Conservation (phyloP, 495 filamentous ascomycete genomes). For the Trichoderma parareesei region DNA sequence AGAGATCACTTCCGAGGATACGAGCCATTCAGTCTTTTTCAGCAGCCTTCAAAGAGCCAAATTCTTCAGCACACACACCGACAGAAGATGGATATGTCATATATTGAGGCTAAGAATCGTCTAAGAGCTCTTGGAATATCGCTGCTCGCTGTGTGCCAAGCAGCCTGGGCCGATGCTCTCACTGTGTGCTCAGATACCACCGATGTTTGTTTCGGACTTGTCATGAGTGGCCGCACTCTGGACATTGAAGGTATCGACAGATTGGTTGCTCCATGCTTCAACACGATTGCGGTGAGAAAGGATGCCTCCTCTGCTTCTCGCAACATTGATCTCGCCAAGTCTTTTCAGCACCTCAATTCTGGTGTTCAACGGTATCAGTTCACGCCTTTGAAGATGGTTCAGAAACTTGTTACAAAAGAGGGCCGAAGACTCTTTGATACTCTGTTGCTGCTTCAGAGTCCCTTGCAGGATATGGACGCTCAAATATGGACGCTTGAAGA, state of each 20-base stretch:
- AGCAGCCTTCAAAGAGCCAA: neutral
- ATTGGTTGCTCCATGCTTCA: constrained; percentile 80
- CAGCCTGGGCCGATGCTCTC: constrained; percentile 58
- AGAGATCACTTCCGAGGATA: constrained; percentile 38
- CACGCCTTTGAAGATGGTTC: constrained; percentile 56
- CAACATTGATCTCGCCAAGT: constrained; percentile 45
- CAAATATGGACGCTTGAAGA: constrained; percentile 55
- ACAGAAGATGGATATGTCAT: constrained; percentile 16
- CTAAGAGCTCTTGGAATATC: constrained; percentile 49
- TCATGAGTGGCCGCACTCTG: constrained; percentile 64
- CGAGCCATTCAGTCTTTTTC: constrained; percentile 37
- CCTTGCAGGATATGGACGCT: constrained; percentile 39
- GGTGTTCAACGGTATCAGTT: constrained; percentile 57
- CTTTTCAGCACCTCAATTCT: constrained; percentile 49
- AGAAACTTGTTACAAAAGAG: constrained; percentile 32
- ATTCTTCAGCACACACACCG: neutral
- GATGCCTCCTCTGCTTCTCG: constrained; percentile 31
- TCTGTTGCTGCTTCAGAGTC: constrained; percentile 63
- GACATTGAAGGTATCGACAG: constrained; percentile 55
- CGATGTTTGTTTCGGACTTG: constrained; percentile 78
- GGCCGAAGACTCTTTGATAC: constrained; percentile 59
- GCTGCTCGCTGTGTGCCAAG: constrained; percentile 56
- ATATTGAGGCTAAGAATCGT: constrained; percentile 37
- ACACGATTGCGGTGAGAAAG: constrained; percentile 72
- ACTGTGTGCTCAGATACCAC: constrained; percentile 37